Conservation (phyloP, 352 stramenopile species). For the Phytophthora melonis region DNA sequence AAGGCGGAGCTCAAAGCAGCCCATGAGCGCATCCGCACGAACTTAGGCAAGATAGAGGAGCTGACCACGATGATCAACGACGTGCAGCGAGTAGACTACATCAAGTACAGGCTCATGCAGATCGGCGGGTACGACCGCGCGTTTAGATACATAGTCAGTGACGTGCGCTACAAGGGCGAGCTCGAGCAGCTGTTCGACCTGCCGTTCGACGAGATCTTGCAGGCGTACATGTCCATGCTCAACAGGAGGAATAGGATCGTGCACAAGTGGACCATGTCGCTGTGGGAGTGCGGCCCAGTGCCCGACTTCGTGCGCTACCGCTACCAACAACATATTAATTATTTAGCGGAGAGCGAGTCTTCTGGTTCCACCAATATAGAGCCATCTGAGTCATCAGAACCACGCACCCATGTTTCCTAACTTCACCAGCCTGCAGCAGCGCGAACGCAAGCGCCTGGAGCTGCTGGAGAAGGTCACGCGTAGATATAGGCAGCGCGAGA, state of each 20-base stretch:
- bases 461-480: conserved; percentile 4
- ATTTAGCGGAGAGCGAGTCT: neutral
- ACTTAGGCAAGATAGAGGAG: neutral
- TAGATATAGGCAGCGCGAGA: neutral
- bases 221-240: conserved; percentile 2
- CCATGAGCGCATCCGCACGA: neutral
- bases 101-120: conserved; percentile 2
- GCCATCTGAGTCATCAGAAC: neutral
- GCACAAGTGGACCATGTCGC: conserved; percentile 7
- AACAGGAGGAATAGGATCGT: conserved; percentile 8
- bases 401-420: conserved; percentile 6
- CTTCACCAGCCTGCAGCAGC: conserved; percentile 6
- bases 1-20: neutral
- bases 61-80: conserved; percentile 13
- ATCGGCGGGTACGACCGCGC: conserved; percentile 1
- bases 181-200: conserved; percentile 13
- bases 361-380: neutral
- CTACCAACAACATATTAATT: conserved; percentile 2
- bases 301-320: neutral
- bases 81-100: conserved; percentile 6
- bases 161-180: neutral
- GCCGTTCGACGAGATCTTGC: conserved; percentile 10
- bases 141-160: neutral
- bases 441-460: neutral
- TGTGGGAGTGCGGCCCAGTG: conserved; percentile 1